These are phyloP conservation scores for Maudiozyma bulderi DNA, from an alignment of 805 yeast species.

Conservation along the genomic window DNA sequence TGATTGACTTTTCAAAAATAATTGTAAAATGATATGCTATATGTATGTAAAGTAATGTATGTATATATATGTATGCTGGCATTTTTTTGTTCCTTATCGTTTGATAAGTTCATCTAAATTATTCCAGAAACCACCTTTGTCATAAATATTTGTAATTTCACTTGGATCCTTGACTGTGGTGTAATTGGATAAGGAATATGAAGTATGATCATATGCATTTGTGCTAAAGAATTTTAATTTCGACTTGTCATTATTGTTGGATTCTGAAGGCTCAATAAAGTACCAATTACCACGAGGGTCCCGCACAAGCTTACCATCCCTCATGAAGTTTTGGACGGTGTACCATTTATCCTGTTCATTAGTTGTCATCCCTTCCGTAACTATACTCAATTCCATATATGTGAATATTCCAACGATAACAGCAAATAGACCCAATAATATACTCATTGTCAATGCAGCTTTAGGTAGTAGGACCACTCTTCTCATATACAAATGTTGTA, in stretches of 20 bases:
- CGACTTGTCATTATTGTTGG: not conserved
- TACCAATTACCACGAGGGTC: slow-evolving; percentile 14
- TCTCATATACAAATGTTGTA: slow-evolving; percentile 5
- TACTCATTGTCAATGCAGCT: slow-evolving; percentile 30
- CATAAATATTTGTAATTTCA: slow-evolving; percentile 25
- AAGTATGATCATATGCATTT: slow-evolving; percentile 21
- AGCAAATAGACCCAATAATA: slow-evolving; percentile 37
- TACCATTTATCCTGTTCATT: slow-evolving; percentile 70
- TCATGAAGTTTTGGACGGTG: slow-evolving; percentile 43
- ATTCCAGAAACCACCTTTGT: slow-evolving; percentile 18
- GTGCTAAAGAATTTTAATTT: slow-evolving; percentile 19
- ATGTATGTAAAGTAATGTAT: not conserved
- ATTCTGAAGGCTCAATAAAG: slow-evolving; percentile 5
- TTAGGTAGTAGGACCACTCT: slow-evolving; percentile 9
- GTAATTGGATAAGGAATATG: slow-evolving; percentile 10
- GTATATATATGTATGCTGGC: not conserved
- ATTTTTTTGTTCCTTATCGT: not conserved
- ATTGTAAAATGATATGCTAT: not conserved
- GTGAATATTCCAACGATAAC: slow-evolving; percentile 38
- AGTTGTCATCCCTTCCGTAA: slow-evolving; percentile 63
- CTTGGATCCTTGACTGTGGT: slow-evolving; percentile 8
- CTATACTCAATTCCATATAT: slow-evolving; percentile 37
- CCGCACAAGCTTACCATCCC: slow-evolving; percentile 30
- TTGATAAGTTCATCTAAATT: slow-evolving; percentile 16
- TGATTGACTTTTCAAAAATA: no score